These are phyloP conservation scores for Hirsutella rhossiliensis DNA, from an alignment of 2,329 filamentous ascomycete species.

Conservation along the genomic window DNA sequence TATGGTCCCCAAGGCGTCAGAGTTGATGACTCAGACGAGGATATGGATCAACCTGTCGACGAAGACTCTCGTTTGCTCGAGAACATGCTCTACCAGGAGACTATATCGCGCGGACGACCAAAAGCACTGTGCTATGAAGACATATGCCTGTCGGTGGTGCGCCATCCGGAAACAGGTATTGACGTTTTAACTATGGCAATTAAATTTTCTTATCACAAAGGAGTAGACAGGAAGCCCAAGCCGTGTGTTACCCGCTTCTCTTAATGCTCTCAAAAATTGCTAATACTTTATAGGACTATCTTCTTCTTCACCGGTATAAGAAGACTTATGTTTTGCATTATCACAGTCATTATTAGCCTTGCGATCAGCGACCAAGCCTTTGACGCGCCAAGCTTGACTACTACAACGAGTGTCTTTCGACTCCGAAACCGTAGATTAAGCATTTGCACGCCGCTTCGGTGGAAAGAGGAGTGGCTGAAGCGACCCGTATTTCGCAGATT, in stretches of 20 bases:
- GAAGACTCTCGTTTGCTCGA: no score
- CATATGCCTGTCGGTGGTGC: slow-evolving; percentile 16
- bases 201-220: slow-evolving; percentile 13
- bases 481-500: not conserved
- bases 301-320: slow-evolving; percentile 14
- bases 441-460: not conserved
- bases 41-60: no score
- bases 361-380: no score
- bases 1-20: no score
- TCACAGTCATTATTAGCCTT: no score
- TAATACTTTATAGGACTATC: slow-evolving; percentile 9
- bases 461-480: slow-evolving; percentile 2
- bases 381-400: no score
- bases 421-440: not conserved
- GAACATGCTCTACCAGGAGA: no score
- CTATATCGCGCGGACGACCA: slow-evolving; percentile 11
- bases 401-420: not conserved
- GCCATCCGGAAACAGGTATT: slow-evolving; percentile 10
- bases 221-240: slow-evolving; percentile 11
- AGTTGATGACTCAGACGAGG: no score
- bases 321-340: slow-evolving; percentile 14
- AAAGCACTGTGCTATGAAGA: slow-evolving; percentile 20
- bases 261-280: not conserved
- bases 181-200: slow-evolving; percentile 5
- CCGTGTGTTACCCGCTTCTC: no score